A percentile compares a stretch with the other conserved stretches of the same genome.
phyloP scores from a whole-genome alignment of 495 filamentous ascomycete genomes.

The Chaetomium fimeti region DNA sequence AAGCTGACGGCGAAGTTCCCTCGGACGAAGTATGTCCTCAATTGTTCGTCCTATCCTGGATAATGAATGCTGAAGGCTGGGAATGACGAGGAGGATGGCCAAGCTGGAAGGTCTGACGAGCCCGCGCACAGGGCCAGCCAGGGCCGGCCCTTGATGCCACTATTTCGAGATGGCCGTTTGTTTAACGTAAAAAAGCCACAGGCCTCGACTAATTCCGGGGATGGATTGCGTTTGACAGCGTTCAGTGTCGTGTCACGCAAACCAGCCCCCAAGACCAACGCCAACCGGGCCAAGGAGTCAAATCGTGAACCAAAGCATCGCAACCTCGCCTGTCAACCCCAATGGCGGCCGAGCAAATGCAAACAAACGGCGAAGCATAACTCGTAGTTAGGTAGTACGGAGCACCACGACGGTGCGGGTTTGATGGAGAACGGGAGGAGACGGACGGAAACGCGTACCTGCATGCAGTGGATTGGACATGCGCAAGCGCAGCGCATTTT shows the following conservation, averaged over 20 bases:
- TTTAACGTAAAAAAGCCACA: background rate
- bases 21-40: too few relatives aligned
- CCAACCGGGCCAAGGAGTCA: background rate
- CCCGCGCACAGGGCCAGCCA: background rate
- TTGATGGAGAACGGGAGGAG: constrained; percentile 21
- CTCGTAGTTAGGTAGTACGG: too few relatives aligned
- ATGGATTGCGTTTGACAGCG: background rate
- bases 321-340: background rate
- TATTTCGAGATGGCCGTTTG: background rate
- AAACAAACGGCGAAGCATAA: background rate
- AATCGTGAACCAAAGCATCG: background rate
- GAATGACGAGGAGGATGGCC: constrained; percentile 3
- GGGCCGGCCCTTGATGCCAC: constrained; percentile 1
- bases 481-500: background rate
- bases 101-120: constrained; percentile 4
- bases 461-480: constrained; percentile 8
- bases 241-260: background rate
- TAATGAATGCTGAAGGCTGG: background rate
- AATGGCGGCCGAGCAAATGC: background rate
- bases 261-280: background rate
- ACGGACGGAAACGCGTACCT: constrained; percentile 20
- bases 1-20: background rate
- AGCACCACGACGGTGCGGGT: background rate
- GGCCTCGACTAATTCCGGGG: background rate
- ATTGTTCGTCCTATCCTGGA: background rate